Conservation (phyloP, 805 yeast genomes). For the Schwanniomyces polymorphus region DNA sequence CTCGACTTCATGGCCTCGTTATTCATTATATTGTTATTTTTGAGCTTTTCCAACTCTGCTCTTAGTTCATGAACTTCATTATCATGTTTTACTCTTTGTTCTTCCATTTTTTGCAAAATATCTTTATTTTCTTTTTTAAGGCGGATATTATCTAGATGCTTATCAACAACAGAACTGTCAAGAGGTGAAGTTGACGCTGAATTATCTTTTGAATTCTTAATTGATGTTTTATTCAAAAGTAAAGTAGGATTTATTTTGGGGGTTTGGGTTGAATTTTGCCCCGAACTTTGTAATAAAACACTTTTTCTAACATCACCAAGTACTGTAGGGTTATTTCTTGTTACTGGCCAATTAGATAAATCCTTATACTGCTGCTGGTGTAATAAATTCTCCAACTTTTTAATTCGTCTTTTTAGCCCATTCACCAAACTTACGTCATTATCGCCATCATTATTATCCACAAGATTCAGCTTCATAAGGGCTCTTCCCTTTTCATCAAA, state of each 20-base stretch:
- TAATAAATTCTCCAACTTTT: constrained; percentile 71
- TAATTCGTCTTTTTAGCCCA: constrained; percentile 71
- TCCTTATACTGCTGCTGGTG: constrained; percentile 71
- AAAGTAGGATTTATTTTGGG: constrained; percentile 26
- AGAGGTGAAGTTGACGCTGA: constrained; percentile 16
- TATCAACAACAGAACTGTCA: constrained; percentile 41
- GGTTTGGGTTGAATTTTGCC: not conserved
- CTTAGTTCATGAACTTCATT: constrained; percentile 8
- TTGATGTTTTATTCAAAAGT: constrained; percentile 16
- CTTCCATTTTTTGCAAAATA: constrained; percentile 2
- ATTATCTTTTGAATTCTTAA: constrained; percentile 1
- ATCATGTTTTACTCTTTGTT: constrained; percentile 8
- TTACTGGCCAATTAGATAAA: constrained; percentile 46
- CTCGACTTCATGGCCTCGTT: not conserved
- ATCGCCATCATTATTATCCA: constrained; percentile 28
- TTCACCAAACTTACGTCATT: constrained; percentile 42
- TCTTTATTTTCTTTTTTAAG: constrained; percentile 31
- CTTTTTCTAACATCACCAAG: constrained; percentile 12
- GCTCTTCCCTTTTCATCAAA: constrained; percentile 6
- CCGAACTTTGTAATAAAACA: constrained; percentile 13
- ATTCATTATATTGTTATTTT: not conserved
- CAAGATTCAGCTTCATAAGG: not conserved
- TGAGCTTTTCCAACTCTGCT: constrained; percentile 8
- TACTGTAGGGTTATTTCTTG: constrained; percentile 10
- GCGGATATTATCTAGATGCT: constrained; percentile 42